Evolutionary conservation across 345 rosid genomes (phyloP), one percentile per base, ranked within the genome.

Genomic region (Arabis hirsuta): DNA sequence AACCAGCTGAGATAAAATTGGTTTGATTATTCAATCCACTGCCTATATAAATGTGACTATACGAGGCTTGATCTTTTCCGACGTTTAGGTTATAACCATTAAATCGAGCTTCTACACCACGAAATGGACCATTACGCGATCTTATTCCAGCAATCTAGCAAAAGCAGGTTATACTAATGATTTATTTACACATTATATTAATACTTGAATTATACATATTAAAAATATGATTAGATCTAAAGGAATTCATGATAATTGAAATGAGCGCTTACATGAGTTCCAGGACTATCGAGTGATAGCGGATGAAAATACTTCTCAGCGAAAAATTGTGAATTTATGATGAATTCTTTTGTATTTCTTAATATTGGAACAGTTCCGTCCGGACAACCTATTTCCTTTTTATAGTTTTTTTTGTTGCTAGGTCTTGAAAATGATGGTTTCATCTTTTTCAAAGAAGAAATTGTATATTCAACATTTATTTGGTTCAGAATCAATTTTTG

Each of bases 111-210:
- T 62, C 9, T 13, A 62, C 22, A 44, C 66, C 66, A 27, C 9
- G 53, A 43, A 1, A 62, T 58, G 31, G 16, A 38, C 11, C 54
- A 29, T 12, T 6, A 38, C 12, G 14, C n/a, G 58, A 12, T 2
- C 22, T 8, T 12, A 65, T 11, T 65, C 70, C 65, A 42, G 51
- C 50, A 60, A 24, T 42, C 65, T 60, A 62, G 6, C 9, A 59
- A 20, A 3, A 20, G 2, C 11, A 14, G 2, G 6, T 59, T 41
- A 59, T 39, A 38, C 10, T 36, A 36, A 1, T 11, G 32, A 50
- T 5, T 20, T 11, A 14, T 6, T 14, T 16, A 14, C 7, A 46
- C 7, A 6, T 6, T 14, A 9, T 8, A 24, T 11, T 12, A 11
- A 48, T 10, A 51, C 55, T 50, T 41, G 9, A 58, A 10, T 10